Evolutionary conservation across 139 green algal species (phyloP).

Genomic region (Microglena sp.): DNA sequence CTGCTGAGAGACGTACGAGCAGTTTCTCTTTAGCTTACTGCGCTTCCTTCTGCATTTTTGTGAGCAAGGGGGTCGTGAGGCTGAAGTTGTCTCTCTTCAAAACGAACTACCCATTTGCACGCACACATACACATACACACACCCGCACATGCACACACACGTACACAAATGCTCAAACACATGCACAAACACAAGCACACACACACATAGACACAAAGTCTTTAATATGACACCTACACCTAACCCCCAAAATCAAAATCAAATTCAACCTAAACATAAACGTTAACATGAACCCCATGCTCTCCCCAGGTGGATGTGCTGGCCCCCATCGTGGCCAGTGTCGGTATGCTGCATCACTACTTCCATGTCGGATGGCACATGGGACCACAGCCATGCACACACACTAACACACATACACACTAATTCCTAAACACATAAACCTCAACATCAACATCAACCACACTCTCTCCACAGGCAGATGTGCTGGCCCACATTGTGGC

Average conservation of each 20-base stretch:
- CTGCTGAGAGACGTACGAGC: no score
- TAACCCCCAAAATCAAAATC: no score
- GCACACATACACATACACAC: conserved; percentile 7
- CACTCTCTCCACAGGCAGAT: no score
- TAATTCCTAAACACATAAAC: background rate
- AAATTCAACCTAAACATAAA: no score
- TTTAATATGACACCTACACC: background rate
- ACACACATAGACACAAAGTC: background rate
- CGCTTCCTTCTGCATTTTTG: background rate
- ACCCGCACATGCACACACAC: background rate
- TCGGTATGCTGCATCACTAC: no score
- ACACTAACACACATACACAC: background rate
- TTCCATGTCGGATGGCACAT: background rate
- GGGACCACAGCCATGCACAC: background rate
- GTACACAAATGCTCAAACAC: background rate
- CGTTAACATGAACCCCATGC: no score
- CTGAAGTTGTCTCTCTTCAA: background rate
- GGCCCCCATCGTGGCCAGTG: no score
- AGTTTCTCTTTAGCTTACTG: no score
- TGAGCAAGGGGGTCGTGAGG: background rate
- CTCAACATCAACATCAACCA: background rate
- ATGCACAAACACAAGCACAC: conserved; percentile 7
- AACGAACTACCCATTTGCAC: background rate
- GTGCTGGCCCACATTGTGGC: no score
- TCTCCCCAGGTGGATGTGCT: no score